These are phyloP conservation scores for Zychaea mexicana DNA, from an alignment of 371 early-diverging fungal species.

Conservation along the genomic window DNA sequence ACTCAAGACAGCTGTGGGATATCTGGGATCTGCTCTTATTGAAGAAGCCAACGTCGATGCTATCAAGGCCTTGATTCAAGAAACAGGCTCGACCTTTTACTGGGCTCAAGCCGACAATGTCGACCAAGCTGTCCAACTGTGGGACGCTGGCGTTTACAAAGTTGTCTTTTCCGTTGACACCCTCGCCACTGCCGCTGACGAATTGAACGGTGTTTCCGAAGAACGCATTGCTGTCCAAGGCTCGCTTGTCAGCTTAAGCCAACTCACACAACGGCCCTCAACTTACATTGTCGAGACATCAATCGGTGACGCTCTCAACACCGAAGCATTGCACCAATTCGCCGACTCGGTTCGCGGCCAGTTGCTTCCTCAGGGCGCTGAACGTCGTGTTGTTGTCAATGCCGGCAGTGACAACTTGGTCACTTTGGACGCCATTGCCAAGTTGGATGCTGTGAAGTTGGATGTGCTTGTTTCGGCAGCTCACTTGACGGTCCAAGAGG, in stretches of 20 bases:
- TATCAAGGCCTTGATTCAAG: slow-evolving; percentile 37
- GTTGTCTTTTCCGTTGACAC: slow-evolving; percentile 50
- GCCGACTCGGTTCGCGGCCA: slow-evolving; percentile 19
- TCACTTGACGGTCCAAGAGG: slow-evolving; percentile 31
- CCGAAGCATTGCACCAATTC: slow-evolving; percentile 19
- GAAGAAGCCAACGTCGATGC: slow-evolving; percentile 40
- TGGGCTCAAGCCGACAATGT: slow-evolving; percentile 53
- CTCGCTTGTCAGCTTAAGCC: neutral
- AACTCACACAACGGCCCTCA: neutral
- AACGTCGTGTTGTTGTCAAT: slow-evolving; percentile 45
- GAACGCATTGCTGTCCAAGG: slow-evolving; percentile 47
- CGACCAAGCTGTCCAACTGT: slow-evolving; percentile 55
- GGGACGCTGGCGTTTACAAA: slow-evolving; percentile 67
- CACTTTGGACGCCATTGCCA: slow-evolving; percentile 39
- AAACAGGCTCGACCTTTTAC: slow-evolving; percentile 51
- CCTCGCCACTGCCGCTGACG: slow-evolving; percentile 23
- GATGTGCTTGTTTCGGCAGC: slow-evolving; percentile 42
- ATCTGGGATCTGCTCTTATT: slow-evolving; percentile 33
- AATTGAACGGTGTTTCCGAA: slow-evolving; percentile 35
- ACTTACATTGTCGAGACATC: slow-evolving; percentile 14
- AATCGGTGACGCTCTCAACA: slow-evolving; percentile 8
- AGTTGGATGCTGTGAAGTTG: slow-evolving; percentile 38
- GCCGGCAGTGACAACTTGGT: slow-evolving; percentile 16
- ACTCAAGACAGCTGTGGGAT: slow-evolving; percentile 29
- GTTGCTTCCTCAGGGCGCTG: slow-evolving; percentile 45